These are phyloP conservation scores for Candida alai DNA, from an alignment of 805 yeast genomes.

Conservation along the genomic window DNA sequence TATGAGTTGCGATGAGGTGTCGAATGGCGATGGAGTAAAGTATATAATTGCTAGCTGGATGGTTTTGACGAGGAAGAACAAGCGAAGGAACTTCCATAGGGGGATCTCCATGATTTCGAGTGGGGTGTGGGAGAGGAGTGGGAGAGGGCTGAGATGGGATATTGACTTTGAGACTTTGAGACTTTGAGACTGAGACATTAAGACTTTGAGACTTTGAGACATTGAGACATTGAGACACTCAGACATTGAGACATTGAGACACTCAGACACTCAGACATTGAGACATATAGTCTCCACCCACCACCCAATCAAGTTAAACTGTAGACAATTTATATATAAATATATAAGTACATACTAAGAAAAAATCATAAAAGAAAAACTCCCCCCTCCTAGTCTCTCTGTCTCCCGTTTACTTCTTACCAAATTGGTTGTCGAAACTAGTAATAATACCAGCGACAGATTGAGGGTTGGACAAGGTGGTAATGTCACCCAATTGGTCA, in stretches of 20 bases:
- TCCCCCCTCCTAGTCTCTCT: too few species aligned
- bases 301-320: too few species aligned
- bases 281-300: not conserved
- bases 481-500: slow-evolving; percentile 76
- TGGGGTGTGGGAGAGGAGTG: too few species aligned
- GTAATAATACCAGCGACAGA: slow-evolving; percentile 65
- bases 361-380: not conserved
- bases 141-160: too few species aligned
- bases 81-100: slow-evolving; percentile 12
- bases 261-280: too few species aligned
- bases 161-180: too few species aligned
- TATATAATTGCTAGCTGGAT: slow-evolving; percentile 36
- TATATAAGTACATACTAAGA: too few species aligned
- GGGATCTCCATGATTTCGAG: slow-evolving; percentile 9
- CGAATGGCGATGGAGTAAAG: slow-evolving; percentile 45
- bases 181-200: too few species aligned
- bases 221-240: too few species aligned
- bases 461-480: slow-evolving; percentile 74
- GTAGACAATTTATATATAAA: too few species aligned
- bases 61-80: slow-evolving; percentile 30
- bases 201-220: too few species aligned
- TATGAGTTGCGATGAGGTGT: slow-evolving; percentile 43
- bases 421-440: slow-evolving; percentile 36
- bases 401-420: slow-evolving; percentile 38
- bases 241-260: too few species aligned